A percentile compares a stretch with the other conserved stretches of the same genome.
These are phyloP conservation scores for Mycena albidolilacea DNA, from an alignment of 768 basidiomycete genomes.

Conservation along the genomic window DNA sequence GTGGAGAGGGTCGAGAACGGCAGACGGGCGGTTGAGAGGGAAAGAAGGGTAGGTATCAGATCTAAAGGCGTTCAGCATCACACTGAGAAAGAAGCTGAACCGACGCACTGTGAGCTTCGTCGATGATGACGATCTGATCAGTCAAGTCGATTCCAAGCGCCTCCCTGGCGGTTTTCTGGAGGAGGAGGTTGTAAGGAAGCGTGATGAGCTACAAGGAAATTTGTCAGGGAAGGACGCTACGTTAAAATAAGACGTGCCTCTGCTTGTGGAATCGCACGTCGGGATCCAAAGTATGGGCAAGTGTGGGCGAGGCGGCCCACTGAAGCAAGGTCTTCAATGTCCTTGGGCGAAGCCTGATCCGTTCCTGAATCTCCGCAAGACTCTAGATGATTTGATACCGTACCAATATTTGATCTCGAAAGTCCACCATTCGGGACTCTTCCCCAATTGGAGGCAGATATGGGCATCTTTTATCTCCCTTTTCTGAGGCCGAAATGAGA, in stretches of 20 bases:
- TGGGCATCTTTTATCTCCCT: conserved; percentile 79
- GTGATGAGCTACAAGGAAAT: conserved; percentile 78
- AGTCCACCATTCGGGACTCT: conserved; percentile 80
- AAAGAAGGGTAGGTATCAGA: conserved; percentile 90
- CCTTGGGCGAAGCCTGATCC: conserved; percentile 85
- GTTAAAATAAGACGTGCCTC: conserved; percentile 66
- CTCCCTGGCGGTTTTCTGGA: conserved; percentile 88
- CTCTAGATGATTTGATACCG: neutral
- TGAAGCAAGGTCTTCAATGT: conserved; percentile 92
- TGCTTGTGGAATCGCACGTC: conserved; percentile 90
- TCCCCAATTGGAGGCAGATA: conserved; percentile 82
- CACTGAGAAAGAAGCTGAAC: neutral
- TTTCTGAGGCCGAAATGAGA: conserved; percentile 56
- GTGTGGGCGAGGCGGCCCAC: conserved; percentile 77
- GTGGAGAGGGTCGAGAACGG: conserved; percentile 67
- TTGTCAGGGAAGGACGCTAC: neutral
- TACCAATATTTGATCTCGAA: conserved; percentile 91
- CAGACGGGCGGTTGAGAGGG: conserved; percentile 83
- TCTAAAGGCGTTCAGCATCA: conserved; percentile 60
- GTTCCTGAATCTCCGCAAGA: neutral
- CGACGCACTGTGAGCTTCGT: conserved; percentile 94
- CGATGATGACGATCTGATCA: conserved; percentile 90
- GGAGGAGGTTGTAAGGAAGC: conserved; percentile 92
- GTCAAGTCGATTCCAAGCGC: conserved; percentile 89
- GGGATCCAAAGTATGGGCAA: conserved; percentile 95